Evolutionary conservation across 257 asterid genomes (phyloP).

Genomic region (Striga asiatica): DNA sequence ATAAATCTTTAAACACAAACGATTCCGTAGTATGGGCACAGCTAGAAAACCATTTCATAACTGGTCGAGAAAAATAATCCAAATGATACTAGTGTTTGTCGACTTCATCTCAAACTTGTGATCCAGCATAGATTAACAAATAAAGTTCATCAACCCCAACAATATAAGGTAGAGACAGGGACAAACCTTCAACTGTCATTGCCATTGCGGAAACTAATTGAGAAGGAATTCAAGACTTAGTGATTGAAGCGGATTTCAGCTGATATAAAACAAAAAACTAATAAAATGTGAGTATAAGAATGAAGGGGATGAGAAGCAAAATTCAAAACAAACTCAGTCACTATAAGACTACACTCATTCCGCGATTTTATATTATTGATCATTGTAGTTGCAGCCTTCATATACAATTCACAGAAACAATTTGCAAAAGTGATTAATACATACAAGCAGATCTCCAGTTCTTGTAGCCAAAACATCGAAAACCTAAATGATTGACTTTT

Average conservation of each 20-base stretch:
- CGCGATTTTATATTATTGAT: too few species aligned
- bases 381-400: too few species aligned
- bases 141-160: background rate
- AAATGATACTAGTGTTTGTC: background rate
- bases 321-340: background rate
- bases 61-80: too few species aligned
- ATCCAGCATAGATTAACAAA: slow-evolving; percentile 1
- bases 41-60: too few species aligned
- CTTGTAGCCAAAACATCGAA: background rate
- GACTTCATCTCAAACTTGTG: background rate
- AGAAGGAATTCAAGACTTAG: slow-evolving; percentile 1
- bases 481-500: background rate
- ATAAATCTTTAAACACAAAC: background rate
- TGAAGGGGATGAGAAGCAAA: background rate
- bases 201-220: slow-evolving; percentile 41
- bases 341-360: too few species aligned
- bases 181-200: slow-evolving; percentile 79
- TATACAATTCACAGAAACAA: too few species aligned
- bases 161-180: background rate
- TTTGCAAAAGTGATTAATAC: background rate
- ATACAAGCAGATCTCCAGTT: background rate
- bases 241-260: background rate
- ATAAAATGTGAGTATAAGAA: slow-evolving; percentile 4
- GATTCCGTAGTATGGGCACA: too few species aligned
- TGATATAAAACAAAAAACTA: too few species aligned